Conservation (phyloP, 2,329 filamentous ascomycete genomes). For the Diatrype stigma region DNA sequence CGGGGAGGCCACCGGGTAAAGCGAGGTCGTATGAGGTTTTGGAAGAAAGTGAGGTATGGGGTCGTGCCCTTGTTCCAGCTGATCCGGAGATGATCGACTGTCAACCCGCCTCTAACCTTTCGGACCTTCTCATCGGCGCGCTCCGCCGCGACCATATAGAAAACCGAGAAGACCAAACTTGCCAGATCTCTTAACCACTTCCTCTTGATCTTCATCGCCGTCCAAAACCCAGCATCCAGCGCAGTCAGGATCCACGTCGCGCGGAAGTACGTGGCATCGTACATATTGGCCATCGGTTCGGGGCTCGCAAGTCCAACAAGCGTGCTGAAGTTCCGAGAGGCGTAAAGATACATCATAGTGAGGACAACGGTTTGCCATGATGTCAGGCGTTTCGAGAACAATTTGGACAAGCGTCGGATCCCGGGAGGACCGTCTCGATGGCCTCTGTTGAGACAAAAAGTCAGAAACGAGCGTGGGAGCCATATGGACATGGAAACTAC, state of each 20-base stretch:
- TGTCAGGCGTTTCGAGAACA: constrained; percentile 68
- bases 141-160: constrained; percentile 90
- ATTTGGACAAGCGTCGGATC: constrained; percentile 64
- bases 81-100: constrained; percentile 84
- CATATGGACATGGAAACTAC: constrained; percentile 38
- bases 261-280: constrained; percentile 86
- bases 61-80: constrained; percentile 95
- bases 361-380: constrained; percentile 86
- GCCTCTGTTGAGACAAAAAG: constrained; percentile 53
- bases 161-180: constrained; percentile 78
- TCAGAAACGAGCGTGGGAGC: constrained; percentile 6
- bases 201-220: constrained; percentile 81
- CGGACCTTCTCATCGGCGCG: constrained; percentile 95
- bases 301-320: constrained; percentile 86
- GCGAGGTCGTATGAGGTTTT: constrained; percentile 69
- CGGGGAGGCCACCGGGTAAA: constrained; percentile 79
- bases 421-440: constrained; percentile 83
- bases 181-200: constrained; percentile 80
- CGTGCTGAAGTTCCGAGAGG: constrained; percentile 89
- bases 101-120: constrained; percentile 80
- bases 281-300: constrained; percentile 90
- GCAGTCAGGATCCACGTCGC: constrained; percentile 97
- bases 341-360: constrained; percentile 87
- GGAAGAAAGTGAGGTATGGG: constrained; percentile 74
- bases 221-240: constrained; percentile 96